phyloP scores from a whole-genome alignment of 2,329 filamentous ascomycete genomes.

The Epicoccum nigrum region DNA sequence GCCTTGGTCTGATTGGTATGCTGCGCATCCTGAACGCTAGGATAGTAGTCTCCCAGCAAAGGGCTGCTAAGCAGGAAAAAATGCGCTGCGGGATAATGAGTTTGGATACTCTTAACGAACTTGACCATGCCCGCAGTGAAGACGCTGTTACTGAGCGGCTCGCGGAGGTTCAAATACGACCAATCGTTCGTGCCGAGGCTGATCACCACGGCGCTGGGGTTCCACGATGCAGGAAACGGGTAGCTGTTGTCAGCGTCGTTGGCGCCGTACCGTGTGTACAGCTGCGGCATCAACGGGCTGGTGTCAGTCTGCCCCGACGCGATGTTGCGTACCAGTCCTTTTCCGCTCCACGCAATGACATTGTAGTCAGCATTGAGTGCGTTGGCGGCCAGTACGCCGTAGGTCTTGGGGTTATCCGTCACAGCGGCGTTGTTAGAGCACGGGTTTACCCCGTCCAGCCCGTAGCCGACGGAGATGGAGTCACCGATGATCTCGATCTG shows the following conservation, averaged over 20 bases:
- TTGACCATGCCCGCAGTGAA: conserved; percentile 28
- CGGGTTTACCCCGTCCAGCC: conserved; percentile 50
- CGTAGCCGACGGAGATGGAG: conserved; percentile 55
- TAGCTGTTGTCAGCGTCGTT: conserved; percentile 50
- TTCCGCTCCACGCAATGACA: conserved; percentile 55
- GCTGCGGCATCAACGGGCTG: conserved; percentile 47
- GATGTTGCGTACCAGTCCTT: conserved; percentile 53
- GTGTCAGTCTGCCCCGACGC: conserved; percentile 32
- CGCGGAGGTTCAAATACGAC: conserved; percentile 33
- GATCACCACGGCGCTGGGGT: conserved; percentile 50
- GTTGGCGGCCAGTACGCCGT: conserved; percentile 52
- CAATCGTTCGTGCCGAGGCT: conserved; percentile 56
- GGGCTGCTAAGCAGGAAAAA: conserved; percentile 53
- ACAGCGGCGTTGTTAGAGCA: conserved; percentile 50
- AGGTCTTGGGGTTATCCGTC: conserved; percentile 52
- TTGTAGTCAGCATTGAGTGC: conserved; percentile 52
- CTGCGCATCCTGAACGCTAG: conserved; percentile 45
- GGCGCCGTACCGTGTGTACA: conserved; percentile 53
- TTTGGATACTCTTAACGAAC: conserved; percentile 45
- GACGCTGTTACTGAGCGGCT: not conserved
- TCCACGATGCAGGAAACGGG: conserved; percentile 43
- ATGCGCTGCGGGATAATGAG: conserved; percentile 45
- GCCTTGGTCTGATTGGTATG: conserved; percentile 14
- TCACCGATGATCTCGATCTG: conserved; percentile 55
- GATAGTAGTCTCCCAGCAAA: conserved; percentile 50